A percentile compares a stretch with the other conserved stretches of the same genome.
Conservation (phyloP, 2,329 filamentous ascomycete genomes). For the Aspergillus pseudoterreus region DNA sequence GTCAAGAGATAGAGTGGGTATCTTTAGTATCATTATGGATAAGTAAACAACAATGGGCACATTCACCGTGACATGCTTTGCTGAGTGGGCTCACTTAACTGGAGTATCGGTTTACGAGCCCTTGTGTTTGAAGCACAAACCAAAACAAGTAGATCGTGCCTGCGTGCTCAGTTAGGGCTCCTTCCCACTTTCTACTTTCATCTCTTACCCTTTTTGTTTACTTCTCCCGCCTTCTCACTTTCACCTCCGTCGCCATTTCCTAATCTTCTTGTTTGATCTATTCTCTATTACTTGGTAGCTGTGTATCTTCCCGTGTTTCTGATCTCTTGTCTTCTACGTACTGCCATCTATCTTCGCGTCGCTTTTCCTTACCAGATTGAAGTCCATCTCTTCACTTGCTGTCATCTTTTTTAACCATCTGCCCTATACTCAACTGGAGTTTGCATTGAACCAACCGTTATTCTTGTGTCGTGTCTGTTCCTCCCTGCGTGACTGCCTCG, state of each 20-base stretch:
- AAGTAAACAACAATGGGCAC: too few relatives aligned
- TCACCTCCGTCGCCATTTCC: conserved; percentile 21
- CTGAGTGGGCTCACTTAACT: too few relatives aligned
- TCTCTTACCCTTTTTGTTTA: neutral
- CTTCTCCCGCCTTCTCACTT: conserved; percentile 19
- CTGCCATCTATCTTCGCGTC: conserved; percentile 18
- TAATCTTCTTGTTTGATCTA: conserved; percentile 4
- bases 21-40: too few relatives aligned
- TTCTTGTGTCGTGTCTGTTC: neutral
- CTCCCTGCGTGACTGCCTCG: neutral
- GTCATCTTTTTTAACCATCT: conserved; percentile 20
- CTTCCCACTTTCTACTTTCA: conserved; percentile 1
- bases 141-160: too few relatives aligned
- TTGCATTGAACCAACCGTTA: conserved; percentile 14
- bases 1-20: too few relatives aligned
- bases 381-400: conserved; percentile 15
- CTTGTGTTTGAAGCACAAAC: too few relatives aligned
- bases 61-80: too few relatives aligned
- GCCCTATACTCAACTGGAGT: conserved; percentile 18
- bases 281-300: conserved; percentile 4
- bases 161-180: neutral
- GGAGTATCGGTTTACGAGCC: too few relatives aligned
- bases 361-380: conserved; percentile 6
- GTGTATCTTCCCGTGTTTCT: conserved; percentile 14
- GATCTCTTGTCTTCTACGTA: conserved; percentile 16